Conservation (phyloP, 805 yeast species). For the Yarrowia sp. region DNA sequence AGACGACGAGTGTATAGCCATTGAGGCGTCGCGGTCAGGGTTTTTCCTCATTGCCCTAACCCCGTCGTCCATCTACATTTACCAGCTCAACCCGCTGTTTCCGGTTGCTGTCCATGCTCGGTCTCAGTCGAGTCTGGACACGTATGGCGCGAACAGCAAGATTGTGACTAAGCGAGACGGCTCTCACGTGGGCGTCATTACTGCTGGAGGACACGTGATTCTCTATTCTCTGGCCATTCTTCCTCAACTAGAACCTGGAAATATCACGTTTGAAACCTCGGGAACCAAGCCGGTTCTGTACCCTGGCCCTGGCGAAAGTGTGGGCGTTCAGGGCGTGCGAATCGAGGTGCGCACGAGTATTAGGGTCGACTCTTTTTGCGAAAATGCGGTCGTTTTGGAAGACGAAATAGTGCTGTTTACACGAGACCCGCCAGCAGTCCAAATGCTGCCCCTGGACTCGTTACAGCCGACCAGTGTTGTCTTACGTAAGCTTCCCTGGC, state of each 20-base stretch:
- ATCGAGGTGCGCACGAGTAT: slow-evolving; percentile 34
- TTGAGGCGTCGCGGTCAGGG: slow-evolving; percentile 35
- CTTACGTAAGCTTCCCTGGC: slow-evolving; percentile 30
- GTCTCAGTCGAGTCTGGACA: slow-evolving; percentile 43
- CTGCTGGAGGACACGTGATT: slow-evolving; percentile 39
- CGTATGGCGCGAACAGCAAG: slow-evolving; percentile 47
- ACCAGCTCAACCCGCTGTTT: slow-evolving; percentile 41
- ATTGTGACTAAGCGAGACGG: slow-evolving; percentile 43
- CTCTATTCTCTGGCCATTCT: slow-evolving; percentile 31
- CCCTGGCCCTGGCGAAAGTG: slow-evolving; percentile 43
- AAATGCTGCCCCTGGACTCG: slow-evolving; percentile 29
- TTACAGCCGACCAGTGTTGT: slow-evolving; percentile 27
- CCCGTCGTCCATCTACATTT: slow-evolving; percentile 41
- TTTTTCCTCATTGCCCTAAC: slow-evolving; percentile 41
- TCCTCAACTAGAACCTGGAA: slow-evolving; percentile 27
- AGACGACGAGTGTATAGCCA: slow-evolving; percentile 39
- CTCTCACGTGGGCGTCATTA: slow-evolving; percentile 4
- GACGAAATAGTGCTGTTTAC: slow-evolving; percentile 32
- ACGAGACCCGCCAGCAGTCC: slow-evolving; percentile 29
- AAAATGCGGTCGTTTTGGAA: slow-evolving; percentile 31
- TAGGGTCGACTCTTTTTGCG: slow-evolving; percentile 36
- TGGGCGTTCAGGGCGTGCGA: slow-evolving; percentile 39
- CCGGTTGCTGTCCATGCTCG: slow-evolving; percentile 51
- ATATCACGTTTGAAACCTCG: slow-evolving; percentile 17
- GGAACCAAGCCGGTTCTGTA: slow-evolving; percentile 28